Base-by-base conservation (phyloP, 768 basidiomycete genomes). In the Sarcomyxa edulis region DNA sequence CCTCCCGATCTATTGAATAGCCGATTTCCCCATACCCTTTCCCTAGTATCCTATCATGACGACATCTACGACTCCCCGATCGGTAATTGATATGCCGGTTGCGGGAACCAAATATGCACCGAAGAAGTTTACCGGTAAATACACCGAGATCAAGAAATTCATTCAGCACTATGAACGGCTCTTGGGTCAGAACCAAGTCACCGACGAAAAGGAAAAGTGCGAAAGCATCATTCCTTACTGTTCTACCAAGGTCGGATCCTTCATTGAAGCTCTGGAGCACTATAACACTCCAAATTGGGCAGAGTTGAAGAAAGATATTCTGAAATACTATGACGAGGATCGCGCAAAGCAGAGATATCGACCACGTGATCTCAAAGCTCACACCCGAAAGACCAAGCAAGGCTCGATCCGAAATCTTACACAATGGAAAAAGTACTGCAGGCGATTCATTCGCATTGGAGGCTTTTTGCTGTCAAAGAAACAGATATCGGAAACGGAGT, bases 381-480 rank as follows among this genome's bases (percentile, higher is more conserved):
- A n/a, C n/a, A n/a, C n/a, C n/a, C n/a, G n/a, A n/a, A n/a, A n/a
- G n/a, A 24, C 22, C 22, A 36, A 24, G 20, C 20, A 24, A 3
- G 14, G 30, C 8, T 21, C 19, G 10, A 48, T 48, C 18, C 12
- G 5, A 12, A 38, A 26, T 18, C 28, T 48, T 16, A 23, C 34
- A 2, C 18, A 14, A 2, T 48, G 47, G 44, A 45, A 37, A 16
- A 37, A 39, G 24, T 48, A 48, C 30, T 25, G 23, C 2, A 1
- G 32, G 7, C 24, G 42, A 2, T 48, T 48, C 15, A 19, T 45
- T 0, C 22, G 21, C 3, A 45, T 48, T 18, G 39, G 26, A 18
- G 47, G 44, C 15, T 48, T 39, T 35, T 18, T 48, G 8, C 19
- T 32, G 10, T 15, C 32, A 7, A 37, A 45, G 11, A 15, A 7